Percentiles rank a stretch among this genome's conserved stretches.
Evolutionary conservation across 768 basidiomycete genomes (phyloP).

Genomic region (Epithele typhae): DNA sequence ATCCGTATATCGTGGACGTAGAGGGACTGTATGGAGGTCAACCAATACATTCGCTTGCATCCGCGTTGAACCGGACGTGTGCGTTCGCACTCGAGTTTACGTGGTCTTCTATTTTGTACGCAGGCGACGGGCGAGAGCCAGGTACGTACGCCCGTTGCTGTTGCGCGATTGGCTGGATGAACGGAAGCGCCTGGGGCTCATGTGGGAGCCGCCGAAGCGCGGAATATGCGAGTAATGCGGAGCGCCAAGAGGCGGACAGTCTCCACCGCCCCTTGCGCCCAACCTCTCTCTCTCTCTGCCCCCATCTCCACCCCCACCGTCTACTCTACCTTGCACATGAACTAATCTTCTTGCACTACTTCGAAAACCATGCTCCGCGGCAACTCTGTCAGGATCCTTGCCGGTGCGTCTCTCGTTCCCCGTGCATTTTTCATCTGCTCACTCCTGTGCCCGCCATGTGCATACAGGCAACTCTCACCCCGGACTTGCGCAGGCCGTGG

Average conservation of each 20-base stretch:
- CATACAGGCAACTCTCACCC: conserved; percentile 95
- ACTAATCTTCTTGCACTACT: conserved; percentile 22
- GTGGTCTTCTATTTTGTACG: no score
- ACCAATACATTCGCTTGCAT: no score
- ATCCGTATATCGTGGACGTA: conserved; percentile 55
- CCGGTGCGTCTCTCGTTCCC: conserved; percentile 44
- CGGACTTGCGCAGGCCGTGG: conserved; percentile 92
- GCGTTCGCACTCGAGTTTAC: no score
- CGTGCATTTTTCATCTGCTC: background rate
- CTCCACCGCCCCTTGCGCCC: conserved; percentile 1
- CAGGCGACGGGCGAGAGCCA: no score
- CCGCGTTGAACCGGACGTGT: no score
- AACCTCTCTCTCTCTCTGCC: conserved; percentile 5
- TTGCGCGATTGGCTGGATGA: no score
- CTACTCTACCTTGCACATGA: conserved; percentile 5
- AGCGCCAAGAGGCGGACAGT: conserved; percentile 6
- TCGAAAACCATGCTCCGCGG: conserved; percentile 62
- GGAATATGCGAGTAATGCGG: conserved; percentile 16
- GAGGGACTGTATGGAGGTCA: no score
- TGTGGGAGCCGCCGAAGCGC: conserved; percentile 8
- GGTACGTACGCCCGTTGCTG: no score
- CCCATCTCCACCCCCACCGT: conserved; percentile 1
- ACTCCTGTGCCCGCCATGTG: conserved; percentile 13
- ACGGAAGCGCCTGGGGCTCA: no score
- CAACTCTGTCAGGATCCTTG: conserved; percentile 72